Base-by-base conservation (phyloP, 805 yeast genomes). In the Suhomyces prunicola region DNA sequence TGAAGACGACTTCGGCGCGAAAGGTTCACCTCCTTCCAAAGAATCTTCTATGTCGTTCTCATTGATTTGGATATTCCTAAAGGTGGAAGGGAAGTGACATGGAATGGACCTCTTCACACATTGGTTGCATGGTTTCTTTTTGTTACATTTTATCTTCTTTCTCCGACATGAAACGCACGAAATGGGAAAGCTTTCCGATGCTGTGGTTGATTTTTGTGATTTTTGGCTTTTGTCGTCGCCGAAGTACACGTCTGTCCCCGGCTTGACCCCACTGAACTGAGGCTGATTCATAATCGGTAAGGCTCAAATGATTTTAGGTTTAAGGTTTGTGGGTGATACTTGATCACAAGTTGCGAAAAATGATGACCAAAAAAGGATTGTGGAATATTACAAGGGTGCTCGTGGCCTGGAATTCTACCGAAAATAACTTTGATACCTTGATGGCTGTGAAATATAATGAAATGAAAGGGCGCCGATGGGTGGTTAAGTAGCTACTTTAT, bases 1-100 rank as follows among this genome's bases (percentile, higher is more conserved):
- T 2, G 46, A 22, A 10, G 45, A 42, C 29, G 19, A 22, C 27
- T 23, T 42, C 24, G n/a, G 33, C n/a, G 33, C 17, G 19, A 7
- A 12, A 24, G 31, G 29, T 5, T 42, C 31, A 24, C 12, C 13
- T 24, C 19, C 46, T 12, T 42, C 46, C 17, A 42, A 13, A 2
- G 49, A 23, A 6, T 44, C 47, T 13, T 56, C 60, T 6, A 57
- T 29, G 22, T 57, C 63, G 44, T 59, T 62, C 46, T 61, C 69
- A 47, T 60, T 57, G 46, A 68, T 67, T 22, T 48, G 51, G 19
- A 76, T 77, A 36, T 79, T 77, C 50, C 83, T 62, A 54, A 78
- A 78, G 15, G 77, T 78, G 3, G 75, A 64, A 1, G 83, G 83
- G 56, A 76, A 78, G 44, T 70, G 72, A 60, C 83, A 79, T 2